Base-by-base conservation (phyloP, 306 rosid genomes). In the Pachyrhizus erosus region DNA sequence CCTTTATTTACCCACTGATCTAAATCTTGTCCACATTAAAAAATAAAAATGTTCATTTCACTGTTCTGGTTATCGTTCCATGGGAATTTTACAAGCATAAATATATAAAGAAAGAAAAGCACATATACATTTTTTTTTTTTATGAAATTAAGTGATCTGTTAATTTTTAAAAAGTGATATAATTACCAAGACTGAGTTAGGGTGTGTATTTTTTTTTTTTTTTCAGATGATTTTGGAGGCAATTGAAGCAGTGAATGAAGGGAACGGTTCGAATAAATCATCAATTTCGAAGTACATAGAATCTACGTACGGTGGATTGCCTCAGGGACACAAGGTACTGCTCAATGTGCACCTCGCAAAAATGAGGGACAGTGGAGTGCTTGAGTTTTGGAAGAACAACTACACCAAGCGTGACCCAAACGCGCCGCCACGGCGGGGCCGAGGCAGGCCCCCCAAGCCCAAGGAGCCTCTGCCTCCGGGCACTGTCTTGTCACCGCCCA, bases 261-360 rank as follows among this genome's bases (percentile, higher is more conserved):
- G 43, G 60, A 93, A 79, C 42, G 98, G 98, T 18, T 90, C 93
- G 0, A 93, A 90, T 90, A 93, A 91, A 71, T 88, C 98, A 0
- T 37, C 97, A 11, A 93, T 93, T n/a, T 86, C 98, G 1, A 93
- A 87, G 85, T 86, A 85, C 88, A 91, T 93, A 58, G 98, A 93
- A 80, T 85, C 98, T 7, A 91, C 88, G 0, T 91, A 90, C 17
- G 91, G 93, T 45, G 91, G 86, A 12, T 79, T 93, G 87, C 94
- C 97, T 4, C 89, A 87, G 9, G 94, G 92, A 24, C 94, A 93
- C 83, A 82, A 86, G 17, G 83, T 80, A 14, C 84, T 91, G 2
- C 90, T 93, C 49, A 76, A 91, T 13, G 79, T 85, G 79, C 98
- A 93, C 81, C 94, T 91, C 61, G 87, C 75, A 79, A 88, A 76